These are phyloP conservation scores for Fusarium sambucinum DNA, from an alignment of 2,329 filamentous ascomycete genomes.

Conservation along the genomic window DNA sequence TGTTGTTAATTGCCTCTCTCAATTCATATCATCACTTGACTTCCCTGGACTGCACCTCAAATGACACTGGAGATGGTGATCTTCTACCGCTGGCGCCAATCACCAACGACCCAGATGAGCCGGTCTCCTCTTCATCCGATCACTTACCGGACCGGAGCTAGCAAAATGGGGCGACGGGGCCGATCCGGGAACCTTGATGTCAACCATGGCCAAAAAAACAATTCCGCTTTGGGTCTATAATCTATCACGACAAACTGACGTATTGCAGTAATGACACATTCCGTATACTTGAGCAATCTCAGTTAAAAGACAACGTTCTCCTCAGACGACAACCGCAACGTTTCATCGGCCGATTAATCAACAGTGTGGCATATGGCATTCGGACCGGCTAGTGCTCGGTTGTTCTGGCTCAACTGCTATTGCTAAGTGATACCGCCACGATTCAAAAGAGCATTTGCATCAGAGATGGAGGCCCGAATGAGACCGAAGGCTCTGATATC, in stretches of 20 bases:
- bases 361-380: not conserved
- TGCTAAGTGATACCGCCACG: not conserved
- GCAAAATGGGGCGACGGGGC: constrained; percentile 19
- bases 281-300: not conserved
- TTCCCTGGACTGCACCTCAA: constrained; percentile 19
- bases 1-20: constrained; percentile 29
- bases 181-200: constrained; percentile 27
- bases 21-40: constrained; percentile 38
- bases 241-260: not conserved
- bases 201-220: constrained; percentile 9
- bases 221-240: not conserved
- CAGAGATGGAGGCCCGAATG: not conserved
- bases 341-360: not conserved
- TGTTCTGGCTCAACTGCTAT: not conserved
- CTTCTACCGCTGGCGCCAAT: constrained; percentile 21
- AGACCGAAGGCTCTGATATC: not conserved
- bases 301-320: not conserved
- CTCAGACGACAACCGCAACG: not conserved
- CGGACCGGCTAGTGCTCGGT: not conserved
- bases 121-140: constrained; percentile 20
- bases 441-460: not conserved
- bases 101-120: constrained; percentile 33
- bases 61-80: constrained; percentile 23
- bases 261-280: not conserved
- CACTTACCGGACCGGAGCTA: constrained; percentile 31